Conservation (phyloP, 129 eudicot genomes). For the Ambrosia trifida region DNA sequence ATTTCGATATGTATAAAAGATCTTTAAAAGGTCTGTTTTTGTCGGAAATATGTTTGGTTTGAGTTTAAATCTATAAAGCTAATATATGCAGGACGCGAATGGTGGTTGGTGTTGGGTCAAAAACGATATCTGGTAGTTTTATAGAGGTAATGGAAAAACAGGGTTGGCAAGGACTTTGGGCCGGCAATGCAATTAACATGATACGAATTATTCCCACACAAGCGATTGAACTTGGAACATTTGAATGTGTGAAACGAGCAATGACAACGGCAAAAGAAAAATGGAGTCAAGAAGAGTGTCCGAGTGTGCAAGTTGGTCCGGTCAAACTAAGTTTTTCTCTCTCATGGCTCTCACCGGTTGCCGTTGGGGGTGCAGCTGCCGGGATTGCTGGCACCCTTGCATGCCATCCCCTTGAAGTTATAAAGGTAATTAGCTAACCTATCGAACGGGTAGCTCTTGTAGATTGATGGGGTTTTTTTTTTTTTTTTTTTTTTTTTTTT, state of each 20-base stretch:
- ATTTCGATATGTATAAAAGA: neutral
- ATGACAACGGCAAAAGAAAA: constrained; percentile 80
- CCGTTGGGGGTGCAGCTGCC: constrained; percentile 96
- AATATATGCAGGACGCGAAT: constrained; percentile 79
- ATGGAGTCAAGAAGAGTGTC: constrained; percentile 51
- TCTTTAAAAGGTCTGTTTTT: neutral
- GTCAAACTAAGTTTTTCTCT: constrained; percentile 60
- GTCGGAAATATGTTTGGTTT: neutral
- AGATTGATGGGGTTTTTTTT: neutral
- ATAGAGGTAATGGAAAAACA: constrained; percentile 73
- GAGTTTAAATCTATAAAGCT: neutral
- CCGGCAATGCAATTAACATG: constrained; percentile 95
- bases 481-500: constrained; percentile 22
- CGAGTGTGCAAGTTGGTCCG: constrained; percentile 67
- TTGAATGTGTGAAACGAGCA: constrained; percentile 85
- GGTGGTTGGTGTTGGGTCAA: constrained; percentile 96
- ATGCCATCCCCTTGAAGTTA: constrained; percentile 97
- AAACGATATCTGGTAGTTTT: constrained; percentile 71
- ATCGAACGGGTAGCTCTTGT: neutral
- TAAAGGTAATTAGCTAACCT: constrained; percentile 55
- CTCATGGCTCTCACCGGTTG: constrained; percentile 90
- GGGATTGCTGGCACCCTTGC: constrained; percentile 86
- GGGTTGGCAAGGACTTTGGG: constrained; percentile 99
- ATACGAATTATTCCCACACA: constrained; percentile 92
- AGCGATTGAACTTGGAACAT: constrained; percentile 94